These are phyloP conservation scores for Fusarium sp. DNA, from an alignment of 2,329 filamentous ascomycete species.

Conservation along the genomic window DNA sequence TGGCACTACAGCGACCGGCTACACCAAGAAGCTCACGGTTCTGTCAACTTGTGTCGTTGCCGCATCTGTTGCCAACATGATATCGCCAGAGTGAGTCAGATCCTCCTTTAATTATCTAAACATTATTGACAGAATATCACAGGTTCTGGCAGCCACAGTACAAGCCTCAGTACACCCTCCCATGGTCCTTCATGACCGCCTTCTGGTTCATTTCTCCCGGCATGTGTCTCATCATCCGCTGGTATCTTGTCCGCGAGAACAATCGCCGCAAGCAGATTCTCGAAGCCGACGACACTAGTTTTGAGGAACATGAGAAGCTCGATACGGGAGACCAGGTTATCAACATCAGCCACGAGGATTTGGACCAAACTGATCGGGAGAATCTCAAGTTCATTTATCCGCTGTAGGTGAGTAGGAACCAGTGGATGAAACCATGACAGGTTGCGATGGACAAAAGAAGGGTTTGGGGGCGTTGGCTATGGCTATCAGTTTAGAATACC, in stretches of 20 bases:
- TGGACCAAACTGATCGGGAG: not conserved
- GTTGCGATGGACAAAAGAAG: not conserved
- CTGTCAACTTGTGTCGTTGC: not conserved
- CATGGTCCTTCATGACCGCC: not conserved
- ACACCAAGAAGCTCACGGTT: conserved; percentile 3
- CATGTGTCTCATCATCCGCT: conserved; percentile 4
- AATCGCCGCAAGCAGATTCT: not conserved
- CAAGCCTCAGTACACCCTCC: not conserved
- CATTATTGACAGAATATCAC: too few species aligned
- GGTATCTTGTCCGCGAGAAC: not conserved
- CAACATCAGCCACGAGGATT: not conserved
- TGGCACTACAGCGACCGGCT: not conserved
- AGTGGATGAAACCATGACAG: too few species aligned
- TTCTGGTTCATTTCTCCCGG: not conserved
- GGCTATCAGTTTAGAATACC: not conserved
- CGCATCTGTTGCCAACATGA: not conserved
- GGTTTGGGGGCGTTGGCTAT: not conserved
- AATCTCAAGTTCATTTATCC: conserved; percentile 1
- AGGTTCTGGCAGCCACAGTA: not conserved
- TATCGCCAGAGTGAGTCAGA: not conserved
- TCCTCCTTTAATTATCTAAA: too few species aligned
- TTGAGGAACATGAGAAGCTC: not conserved
- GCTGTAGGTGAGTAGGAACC: not conserved
- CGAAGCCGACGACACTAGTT: not conserved
- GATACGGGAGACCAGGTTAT: not conserved